These are phyloP conservation scores for Talaromyces amestolkiae DNA, from an alignment of 2,329 filamentous ascomycete species.

Conservation along the genomic window DNA sequence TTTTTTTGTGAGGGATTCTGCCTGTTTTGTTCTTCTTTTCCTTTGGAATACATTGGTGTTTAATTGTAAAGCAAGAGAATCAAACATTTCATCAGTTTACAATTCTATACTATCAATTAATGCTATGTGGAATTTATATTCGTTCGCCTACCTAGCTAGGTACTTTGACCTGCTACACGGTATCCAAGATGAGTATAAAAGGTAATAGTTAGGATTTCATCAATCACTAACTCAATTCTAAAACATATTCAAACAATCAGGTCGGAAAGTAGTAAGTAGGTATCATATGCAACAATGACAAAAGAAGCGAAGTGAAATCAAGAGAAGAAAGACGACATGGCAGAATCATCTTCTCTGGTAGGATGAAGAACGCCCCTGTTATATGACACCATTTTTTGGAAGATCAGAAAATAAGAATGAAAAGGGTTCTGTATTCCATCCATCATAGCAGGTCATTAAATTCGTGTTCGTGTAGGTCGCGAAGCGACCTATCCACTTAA, in stretches of 20 bases:
- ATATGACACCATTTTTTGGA: slow-evolving; percentile 1
- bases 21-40: neutral
- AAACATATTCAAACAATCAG: neutral
- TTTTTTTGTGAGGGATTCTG: slow-evolving; percentile 3
- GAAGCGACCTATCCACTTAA: neutral
- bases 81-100: neutral
- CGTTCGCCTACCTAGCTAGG: neutral
- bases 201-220: neutral
- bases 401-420: neutral
- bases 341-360: too few species aligned
- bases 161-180: neutral
- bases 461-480: slow-evolving; percentile 6
- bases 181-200: neutral
- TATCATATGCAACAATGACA: slow-evolving; percentile 7
- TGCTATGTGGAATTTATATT: neutral
- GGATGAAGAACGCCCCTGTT: neutral
- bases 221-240: slow-evolving; percentile 1
- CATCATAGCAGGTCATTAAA: slow-evolving; percentile 5
- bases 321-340: neutral
- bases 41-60: slow-evolving; percentile 3
- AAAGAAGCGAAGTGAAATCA: neutral
- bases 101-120: neutral
- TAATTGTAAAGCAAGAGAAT: slow-evolving; percentile 6
- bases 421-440: neutral
- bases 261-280: neutral